Conservation (phyloP, 75 land plant species). For the Sequoiadendron giganteum region DNA sequence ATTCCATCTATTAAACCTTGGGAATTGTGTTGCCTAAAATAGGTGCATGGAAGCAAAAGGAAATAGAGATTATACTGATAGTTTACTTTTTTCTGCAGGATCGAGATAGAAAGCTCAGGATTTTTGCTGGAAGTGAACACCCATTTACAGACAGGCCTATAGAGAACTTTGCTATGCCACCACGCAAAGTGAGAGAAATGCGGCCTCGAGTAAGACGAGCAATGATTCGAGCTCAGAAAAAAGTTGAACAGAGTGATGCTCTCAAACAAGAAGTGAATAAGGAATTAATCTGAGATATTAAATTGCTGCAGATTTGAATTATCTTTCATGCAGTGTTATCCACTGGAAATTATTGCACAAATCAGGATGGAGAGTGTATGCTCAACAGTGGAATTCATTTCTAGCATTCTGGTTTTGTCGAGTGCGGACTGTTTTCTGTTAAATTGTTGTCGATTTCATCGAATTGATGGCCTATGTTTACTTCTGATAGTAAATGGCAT, state of each 20-base stretch:
- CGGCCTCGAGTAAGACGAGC: conserved; percentile 81
- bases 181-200: conserved; percentile 57
- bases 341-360: not conserved
- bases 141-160: conserved; percentile 79
- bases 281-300: not conserved
- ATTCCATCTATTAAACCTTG: no score
- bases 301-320: not conserved
- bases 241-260: conserved; percentile 33
- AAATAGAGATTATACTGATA: not conserved
- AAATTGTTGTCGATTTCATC: not conserved
- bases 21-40: not conserved
- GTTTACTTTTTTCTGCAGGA: conserved; percentile 48
- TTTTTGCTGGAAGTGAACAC: conserved; percentile 73
- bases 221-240: conserved; percentile 69
- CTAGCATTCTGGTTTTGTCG: not conserved
- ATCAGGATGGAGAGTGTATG: not conserved
- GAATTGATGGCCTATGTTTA: not conserved
- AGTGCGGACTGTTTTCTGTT: not conserved
- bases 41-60: not conserved
- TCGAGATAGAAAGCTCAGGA: conserved; percentile 81
- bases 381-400: not conserved
- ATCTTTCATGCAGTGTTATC: not conserved
- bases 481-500: not conserved
- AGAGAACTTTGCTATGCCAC: conserved; percentile 82
- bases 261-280: not conserved